These are phyloP conservation scores for Ulmus americana DNA, from an alignment of 331 rosid genomes.

Conservation along the genomic window DNA sequence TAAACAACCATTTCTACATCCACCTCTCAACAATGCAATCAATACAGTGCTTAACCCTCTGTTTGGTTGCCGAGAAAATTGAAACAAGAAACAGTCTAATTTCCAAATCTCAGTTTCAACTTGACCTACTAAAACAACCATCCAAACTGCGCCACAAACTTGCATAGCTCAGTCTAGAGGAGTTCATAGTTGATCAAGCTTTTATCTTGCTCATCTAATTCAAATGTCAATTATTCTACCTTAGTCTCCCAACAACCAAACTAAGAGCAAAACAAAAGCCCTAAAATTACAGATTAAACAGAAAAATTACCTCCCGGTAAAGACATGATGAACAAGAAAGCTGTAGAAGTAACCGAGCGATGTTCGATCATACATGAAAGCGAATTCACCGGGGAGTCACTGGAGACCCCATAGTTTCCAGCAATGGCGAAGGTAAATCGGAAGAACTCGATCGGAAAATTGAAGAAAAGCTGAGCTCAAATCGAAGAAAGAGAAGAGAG, in stretches of 20 bases:
- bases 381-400: conserved; percentile 27
- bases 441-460: conserved; percentile 17
- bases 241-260: conserved; percentile 53
- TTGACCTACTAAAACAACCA: neutral
- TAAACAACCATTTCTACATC: conserved; percentile 26
- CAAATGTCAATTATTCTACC: conserved; percentile 8
- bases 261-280: conserved; percentile 13
- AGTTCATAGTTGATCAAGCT: conserved; percentile 1
- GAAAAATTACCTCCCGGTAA: conserved; percentile 37
- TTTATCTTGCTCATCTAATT: neutral
- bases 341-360: neutral
- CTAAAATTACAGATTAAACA: neutral
- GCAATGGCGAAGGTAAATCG: conserved; percentile 24
- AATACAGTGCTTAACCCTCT: conserved; percentile 28
- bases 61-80: conserved; percentile 55
- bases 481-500: neutral
- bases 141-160: neutral
- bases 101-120: neutral
- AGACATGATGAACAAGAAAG: conserved; percentile 32
- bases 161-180: conserved; percentile 3
- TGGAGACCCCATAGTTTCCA: conserved; percentile 38
- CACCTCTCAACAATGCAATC: conserved; percentile 30
- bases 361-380: conserved; percentile 26
- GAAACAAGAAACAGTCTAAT: conserved; percentile 1
- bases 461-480: neutral